A percentile compares a stretch with the other conserved stretches of the same genome.
phyloP scores from a whole-genome alignment of 2,329 filamentous ascomycete species.

The Pseudogymnoascus destructans region DNA sequence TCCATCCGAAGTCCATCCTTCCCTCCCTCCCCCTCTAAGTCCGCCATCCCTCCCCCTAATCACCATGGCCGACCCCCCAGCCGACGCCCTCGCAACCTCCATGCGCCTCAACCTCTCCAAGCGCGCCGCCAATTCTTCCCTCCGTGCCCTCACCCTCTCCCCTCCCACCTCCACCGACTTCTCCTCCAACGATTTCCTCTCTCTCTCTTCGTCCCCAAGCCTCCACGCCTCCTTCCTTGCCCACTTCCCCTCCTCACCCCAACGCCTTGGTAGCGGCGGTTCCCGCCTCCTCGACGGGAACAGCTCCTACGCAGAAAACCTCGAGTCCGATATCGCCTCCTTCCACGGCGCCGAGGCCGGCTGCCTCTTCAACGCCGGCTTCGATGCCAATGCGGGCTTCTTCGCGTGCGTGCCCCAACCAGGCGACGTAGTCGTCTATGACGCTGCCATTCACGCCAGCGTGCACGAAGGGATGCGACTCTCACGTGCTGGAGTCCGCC shows the following conservation, averaged over 20 bases:
- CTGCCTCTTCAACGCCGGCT: slow-evolving; percentile 46
- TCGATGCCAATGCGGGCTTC: slow-evolving; percentile 52
- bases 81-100: slow-evolving; percentile 15
- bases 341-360: slow-evolving; percentile 36
- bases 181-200: slow-evolving; percentile 68
- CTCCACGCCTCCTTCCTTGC: slow-evolving; percentile 52
- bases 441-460: slow-evolving; percentile 66
- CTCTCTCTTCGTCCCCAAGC: slow-evolving; percentile 42
- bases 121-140: slow-evolving; percentile 15
- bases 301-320: slow-evolving; percentile 29
- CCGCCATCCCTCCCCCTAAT: neutral
- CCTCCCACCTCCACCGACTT: slow-evolving; percentile 62
- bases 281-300: slow-evolving; percentile 43
- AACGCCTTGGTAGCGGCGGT: slow-evolving; percentile 36
- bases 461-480: slow-evolving; percentile 64
- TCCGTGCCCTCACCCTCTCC: slow-evolving; percentile 40
- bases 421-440: slow-evolving; percentile 54
- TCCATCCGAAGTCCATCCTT: neutral
- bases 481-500: slow-evolving; percentile 37
- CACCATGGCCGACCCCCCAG: slow-evolving; percentile 19
- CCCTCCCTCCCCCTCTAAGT: neutral
- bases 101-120: slow-evolving; percentile 6
- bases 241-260: slow-evolving; percentile 16
- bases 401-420: slow-evolving; percentile 46
- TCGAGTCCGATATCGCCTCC: slow-evolving; percentile 35